These are phyloP conservation scores for Suillus alpinus DNA, from an alignment of 768 basidiomycete genomes.

Conservation along the genomic window DNA sequence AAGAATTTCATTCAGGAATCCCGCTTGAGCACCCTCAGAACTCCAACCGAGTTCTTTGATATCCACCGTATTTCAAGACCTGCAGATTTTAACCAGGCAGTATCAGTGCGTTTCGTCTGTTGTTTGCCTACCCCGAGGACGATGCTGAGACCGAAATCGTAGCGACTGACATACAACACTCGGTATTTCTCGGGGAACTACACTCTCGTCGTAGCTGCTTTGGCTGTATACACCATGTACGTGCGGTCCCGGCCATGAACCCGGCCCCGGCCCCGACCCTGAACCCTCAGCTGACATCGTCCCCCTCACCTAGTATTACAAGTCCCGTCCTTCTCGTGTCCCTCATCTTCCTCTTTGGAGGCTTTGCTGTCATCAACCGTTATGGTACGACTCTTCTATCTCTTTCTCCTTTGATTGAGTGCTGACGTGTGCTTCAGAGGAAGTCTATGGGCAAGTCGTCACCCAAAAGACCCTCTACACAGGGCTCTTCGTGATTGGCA, in stretches of 20 bases:
- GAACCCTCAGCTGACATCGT: background rate
- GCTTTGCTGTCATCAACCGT: constrained; percentile 85
- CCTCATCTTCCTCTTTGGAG: constrained; percentile 84
- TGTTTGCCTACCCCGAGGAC: background rate
- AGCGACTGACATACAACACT: constrained; percentile 95
- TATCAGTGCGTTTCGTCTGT: constrained; percentile 49
- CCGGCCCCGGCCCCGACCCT: background rate
- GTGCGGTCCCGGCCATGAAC: constrained; percentile 20
- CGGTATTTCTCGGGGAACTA: constrained; percentile 93
- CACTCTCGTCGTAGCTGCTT: constrained; percentile 66
- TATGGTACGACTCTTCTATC: constrained; percentile 57
- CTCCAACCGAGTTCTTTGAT: constrained; percentile 81
- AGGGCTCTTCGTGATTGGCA: constrained; percentile 85
- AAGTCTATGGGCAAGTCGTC: constrained; percentile 38
- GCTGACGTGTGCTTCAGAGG: background rate
- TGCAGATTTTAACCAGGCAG: constrained; percentile 75
- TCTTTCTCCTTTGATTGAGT: background rate
- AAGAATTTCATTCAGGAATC: constrained; percentile 56
- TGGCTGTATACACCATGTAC: constrained; percentile 87
- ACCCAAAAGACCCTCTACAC: constrained; percentile 91
- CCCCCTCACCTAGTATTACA: constrained; percentile 54
- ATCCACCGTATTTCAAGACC: constrained; percentile 80
- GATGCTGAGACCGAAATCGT: background rate
- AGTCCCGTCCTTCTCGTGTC: constrained; percentile 82
- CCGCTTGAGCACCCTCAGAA: constrained; percentile 69